phyloP scores from a whole-genome alignment of 1,139 yeast species.

The Debaryomycetaceae sp. region DNA sequence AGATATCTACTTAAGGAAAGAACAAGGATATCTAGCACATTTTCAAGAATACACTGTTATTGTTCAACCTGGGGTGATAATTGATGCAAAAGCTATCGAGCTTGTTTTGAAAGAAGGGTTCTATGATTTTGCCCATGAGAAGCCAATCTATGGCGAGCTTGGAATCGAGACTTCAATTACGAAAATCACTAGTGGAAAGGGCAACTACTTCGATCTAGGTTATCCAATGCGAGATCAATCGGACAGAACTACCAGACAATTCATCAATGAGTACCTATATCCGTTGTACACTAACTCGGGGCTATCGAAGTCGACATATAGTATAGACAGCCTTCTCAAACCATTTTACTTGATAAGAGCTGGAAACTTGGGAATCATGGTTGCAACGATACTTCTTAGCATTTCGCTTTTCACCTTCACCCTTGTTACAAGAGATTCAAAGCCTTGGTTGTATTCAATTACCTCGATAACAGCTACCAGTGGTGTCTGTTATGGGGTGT shows the following conservation, averaged over 20 bases:
- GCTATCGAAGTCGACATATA: conserved; percentile 1
- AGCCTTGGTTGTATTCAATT: not conserved
- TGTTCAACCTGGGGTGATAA: conserved; percentile 14
- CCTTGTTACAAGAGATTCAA: not conserved
- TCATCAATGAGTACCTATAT: conserved; percentile 6
- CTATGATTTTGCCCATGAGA: conserved; percentile 9
- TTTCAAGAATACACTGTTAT: conserved; percentile 16
- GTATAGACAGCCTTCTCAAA: conserved; percentile 5
- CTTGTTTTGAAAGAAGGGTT: conserved; percentile 16
- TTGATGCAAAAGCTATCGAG: conserved; percentile 8
- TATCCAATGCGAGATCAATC: not conserved
- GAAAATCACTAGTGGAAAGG: not conserved
- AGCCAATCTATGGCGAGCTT: not conserved
- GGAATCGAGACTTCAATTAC: conserved; percentile 1
- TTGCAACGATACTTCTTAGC: not conserved
- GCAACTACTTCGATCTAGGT: conserved; percentile 3
- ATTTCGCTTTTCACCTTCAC: not conserved
- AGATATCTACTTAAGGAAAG: conserved; percentile 20
- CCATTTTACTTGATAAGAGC: conserved; percentile 3
- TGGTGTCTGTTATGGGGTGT: not conserved
- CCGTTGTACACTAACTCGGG: conserved; percentile 4
- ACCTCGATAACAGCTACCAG: not conserved
- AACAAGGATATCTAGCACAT: conserved; percentile 14
- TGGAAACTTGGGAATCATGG: conserved; percentile 6
- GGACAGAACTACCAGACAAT: conserved; percentile 3